Base-by-base conservation (phyloP, 768 basidiomycete genomes). In the Rossbeevera mucosa region DNA sequence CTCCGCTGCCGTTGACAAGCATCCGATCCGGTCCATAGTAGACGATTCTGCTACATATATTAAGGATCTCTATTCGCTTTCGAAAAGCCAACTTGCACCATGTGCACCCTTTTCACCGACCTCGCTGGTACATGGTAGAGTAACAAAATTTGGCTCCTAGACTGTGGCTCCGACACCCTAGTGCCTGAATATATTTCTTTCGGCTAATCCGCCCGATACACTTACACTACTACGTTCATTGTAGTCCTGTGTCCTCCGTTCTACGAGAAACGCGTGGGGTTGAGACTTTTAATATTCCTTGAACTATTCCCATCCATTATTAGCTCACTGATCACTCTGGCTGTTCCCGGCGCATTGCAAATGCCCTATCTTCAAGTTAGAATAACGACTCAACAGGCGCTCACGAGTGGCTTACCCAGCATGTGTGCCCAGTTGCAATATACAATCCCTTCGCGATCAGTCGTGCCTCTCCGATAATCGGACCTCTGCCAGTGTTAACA, bases 291-390 rank as follows among this genome's bases (percentile, higher is more conserved):
- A 57, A 86, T 63, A 46, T 82, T 72, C 1, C 80, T 82, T 51
- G 82, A 84, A 31, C 62, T 73, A 44, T 77, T 76, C 11, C 87
- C 87, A 28, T 85, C 79, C 70, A 92, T 72, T 7, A 93, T 70
- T 16, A 89, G 69, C 65, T 91, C 88, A 13, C 81, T 74, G 38
- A 96, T 65, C 7, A 80, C 81, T 58, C 78, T 80, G 1, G 85
- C 93, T 3, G 91, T 94, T 4, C 89, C 92, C 0, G 92, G 91
- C 3, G 84, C 90, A 64, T 88, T 88, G 65, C 82, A 88, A 38
- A 89, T 85, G 0, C 88, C 87, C 86, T 87, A 50, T 38, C 7
- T 29, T 30, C 31, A 21, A 21, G 24, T 63, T 14, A 63, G 48
- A 33, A 45, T 26, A 44, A 29, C 26, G 29, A 44, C 14, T 48